Evolutionary conservation across 805 yeast species (phyloP).

Genomic region (Kazachstania martiniae): DNA sequence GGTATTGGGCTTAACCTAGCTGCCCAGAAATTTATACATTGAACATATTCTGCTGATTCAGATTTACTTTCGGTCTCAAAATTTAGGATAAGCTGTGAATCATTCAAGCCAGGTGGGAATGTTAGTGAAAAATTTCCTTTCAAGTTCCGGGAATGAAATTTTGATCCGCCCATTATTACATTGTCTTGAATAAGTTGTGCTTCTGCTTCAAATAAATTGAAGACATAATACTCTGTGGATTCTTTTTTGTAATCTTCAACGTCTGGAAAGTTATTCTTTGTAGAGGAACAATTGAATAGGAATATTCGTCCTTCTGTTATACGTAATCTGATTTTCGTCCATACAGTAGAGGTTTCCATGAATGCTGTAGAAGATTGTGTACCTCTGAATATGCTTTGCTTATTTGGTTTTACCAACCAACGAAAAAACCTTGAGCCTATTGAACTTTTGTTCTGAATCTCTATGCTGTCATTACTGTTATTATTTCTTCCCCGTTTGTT

Average conservation of each 20-base stretch:
- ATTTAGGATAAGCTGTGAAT: constrained; percentile 32
- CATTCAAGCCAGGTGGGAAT: constrained; percentile 14
- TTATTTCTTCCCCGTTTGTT: background rate
- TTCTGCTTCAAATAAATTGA: constrained; percentile 19
- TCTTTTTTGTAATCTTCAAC: background rate
- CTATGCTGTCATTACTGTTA: background rate
- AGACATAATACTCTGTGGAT: constrained; percentile 12
- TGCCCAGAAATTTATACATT: constrained; percentile 85
- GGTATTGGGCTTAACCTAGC: constrained; percentile 78
- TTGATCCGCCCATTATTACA: constrained; percentile 10
- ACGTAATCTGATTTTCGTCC: constrained; percentile 16
- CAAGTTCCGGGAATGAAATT: background rate
- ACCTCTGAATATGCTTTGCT: constrained; percentile 8
- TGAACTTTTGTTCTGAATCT: background rate
- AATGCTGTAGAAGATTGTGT: constrained; percentile 12
- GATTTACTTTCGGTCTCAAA: constrained; percentile 60
- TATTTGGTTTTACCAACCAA: constrained; percentile 15
- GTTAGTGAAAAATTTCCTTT: constrained; percentile 16
- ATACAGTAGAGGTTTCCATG: constrained; percentile 12
- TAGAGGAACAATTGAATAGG: constrained; percentile 3
- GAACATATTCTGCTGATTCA: constrained; percentile 57
- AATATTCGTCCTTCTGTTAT: constrained; percentile 21
- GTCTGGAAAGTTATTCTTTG: background rate
- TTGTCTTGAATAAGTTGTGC: constrained; percentile 23
- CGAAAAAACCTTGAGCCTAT: constrained; percentile 5